Base-by-base conservation (phyloP, 78 protist species). In the Planoprotostelium fungivorum region DNA sequence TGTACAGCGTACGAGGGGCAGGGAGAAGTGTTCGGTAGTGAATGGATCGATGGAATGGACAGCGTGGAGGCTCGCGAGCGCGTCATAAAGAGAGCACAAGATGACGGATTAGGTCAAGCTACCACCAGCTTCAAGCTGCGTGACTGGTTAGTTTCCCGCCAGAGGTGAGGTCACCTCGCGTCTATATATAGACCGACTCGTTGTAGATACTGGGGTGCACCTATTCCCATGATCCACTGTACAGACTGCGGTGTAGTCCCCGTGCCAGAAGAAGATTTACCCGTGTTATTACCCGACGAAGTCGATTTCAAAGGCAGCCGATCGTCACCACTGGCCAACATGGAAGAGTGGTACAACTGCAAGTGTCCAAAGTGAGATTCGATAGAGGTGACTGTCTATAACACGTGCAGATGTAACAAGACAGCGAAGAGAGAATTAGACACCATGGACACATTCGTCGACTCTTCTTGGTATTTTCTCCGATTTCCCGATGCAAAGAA, bases 61-160 rank as follows among this genome's bases (percentile, higher is more conserved):
- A 29, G 86, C 86, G 84, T 34, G 36, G 95, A 92, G 35, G 96
- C 89, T 0, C 51, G 90, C 34, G 28, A n/a, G 0, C 63, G 84
- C 35, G 89, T 95, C 91, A 87, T 39, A 35, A 1, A n/a, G 29
- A 37, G 36, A 0, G 34, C 84, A 1, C 35, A 51, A 51, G 16
- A 16, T 51, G 73, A 51, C 31, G 73, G 16, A 16, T 25, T 35
- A 29, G 85, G 51, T 0, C 34, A 35, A 31, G 73, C 36, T 35
- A 34, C 83, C 0, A 92, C 83, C n/a, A 86, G 87, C 38, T 97
- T 87, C 94, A 89, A 96, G 28, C 92, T 98, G 51, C 93, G 97
- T 23, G 99, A 98, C 89, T 97, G 99, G 99, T 90, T 97, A 84
- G 84, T 98, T 38, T 97, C 98, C 10, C 89, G 99, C n/a, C 99